phyloP scores from a whole-genome alignment of 768 basidiomycete genomes.

The Heimioporus sp. region DNA sequence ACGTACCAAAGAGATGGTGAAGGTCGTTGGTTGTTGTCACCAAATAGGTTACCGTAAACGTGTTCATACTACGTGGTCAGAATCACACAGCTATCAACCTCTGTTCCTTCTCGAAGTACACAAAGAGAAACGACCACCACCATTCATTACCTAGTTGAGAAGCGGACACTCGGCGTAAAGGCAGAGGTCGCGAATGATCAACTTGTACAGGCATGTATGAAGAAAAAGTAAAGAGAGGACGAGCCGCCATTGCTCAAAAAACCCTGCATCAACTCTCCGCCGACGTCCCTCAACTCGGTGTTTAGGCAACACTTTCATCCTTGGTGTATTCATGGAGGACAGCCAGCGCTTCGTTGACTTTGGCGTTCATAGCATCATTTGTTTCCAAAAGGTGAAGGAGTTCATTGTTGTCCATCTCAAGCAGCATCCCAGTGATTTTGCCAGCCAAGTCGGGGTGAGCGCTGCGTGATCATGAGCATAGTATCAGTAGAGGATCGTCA shows the following conservation, averaged over 20 bases:
- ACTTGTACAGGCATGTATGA: constrained; percentile 33
- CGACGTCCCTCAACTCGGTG: neutral
- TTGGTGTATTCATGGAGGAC: constrained; percentile 84
- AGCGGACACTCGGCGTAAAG: constrained; percentile 36
- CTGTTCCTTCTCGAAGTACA: constrained; percentile 53
- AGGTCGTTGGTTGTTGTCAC: too few species aligned
- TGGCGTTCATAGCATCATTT: constrained; percentile 77
- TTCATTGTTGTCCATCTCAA: constrained; percentile 98
- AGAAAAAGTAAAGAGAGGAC: constrained; percentile 47
- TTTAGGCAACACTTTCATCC: constrained; percentile 27
- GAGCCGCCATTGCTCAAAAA: constrained; percentile 42
- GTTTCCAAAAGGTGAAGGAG: constrained; percentile 86
- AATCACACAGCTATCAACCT: constrained; percentile 41
- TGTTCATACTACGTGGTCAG: neutral
- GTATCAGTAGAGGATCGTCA: neutral
- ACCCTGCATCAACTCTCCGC: constrained; percentile 15
- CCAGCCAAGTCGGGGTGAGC: constrained; percentile 92
- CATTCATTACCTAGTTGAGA: constrained; percentile 44
- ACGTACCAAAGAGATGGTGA: too few species aligned
- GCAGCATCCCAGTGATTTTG: constrained; percentile 97
- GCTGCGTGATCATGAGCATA: constrained; percentile 36
- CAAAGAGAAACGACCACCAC: constrained; percentile 53
- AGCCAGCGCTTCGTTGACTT: constrained; percentile 87
- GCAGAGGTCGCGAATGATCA: constrained; percentile 39
- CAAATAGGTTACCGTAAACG: too few species aligned